phyloP scores from a whole-genome alignment of 176 grass and related monocot genomes.

The Miscanthus lutarioriparius region DNA sequence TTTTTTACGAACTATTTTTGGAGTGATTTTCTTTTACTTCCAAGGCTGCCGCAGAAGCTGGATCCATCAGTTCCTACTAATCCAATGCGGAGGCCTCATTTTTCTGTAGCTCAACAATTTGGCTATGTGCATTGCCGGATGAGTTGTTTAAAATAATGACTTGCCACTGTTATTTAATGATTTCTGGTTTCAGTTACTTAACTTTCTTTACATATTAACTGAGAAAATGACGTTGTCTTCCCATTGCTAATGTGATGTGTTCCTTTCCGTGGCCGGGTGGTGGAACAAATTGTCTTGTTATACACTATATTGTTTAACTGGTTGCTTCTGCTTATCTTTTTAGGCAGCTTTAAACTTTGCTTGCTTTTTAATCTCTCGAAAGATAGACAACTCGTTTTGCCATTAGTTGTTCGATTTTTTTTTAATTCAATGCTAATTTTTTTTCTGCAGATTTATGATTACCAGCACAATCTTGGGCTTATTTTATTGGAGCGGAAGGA shows the following conservation, averaged over 20 bases:
- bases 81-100: neutral
- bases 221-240: neutral
- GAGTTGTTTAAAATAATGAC: neutral
- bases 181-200: neutral
- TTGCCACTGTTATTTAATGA: neutral
- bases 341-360: neutral
- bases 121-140: neutral
- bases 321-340: neutral
- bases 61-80: too few species aligned
- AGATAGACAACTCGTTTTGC: neutral
- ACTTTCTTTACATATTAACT: neutral
- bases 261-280: neutral
- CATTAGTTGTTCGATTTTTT: neutral
- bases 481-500: conserved; percentile 80
- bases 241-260: neutral
- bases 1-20: neutral
- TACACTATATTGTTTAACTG: conserved; percentile 3
- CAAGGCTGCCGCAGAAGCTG: neutral
- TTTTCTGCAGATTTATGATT: conserved; percentile 71
- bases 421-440: neutral
- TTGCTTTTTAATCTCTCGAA: neutral
- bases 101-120: neutral
- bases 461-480: conserved; percentile 87
- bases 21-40: neutral
- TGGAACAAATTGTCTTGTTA: neutral